Evolutionary conservation across 768 basidiomycete species (phyloP), one percentile per base, ranked within the genome.

Genomic region (Boletus barrowsii): DNA sequence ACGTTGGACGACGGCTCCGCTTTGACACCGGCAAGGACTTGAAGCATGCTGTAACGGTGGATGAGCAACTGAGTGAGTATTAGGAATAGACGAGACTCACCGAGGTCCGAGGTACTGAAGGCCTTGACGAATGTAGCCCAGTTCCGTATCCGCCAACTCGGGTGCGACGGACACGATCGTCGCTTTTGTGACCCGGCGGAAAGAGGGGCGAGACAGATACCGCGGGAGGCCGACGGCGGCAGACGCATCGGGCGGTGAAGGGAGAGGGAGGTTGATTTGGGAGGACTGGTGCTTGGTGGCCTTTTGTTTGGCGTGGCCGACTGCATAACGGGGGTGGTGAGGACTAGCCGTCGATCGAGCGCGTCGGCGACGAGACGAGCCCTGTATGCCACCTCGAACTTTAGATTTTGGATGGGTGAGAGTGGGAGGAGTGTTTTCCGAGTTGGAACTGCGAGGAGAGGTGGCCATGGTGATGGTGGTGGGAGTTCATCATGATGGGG

Each of bases 291-390:
- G 24, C 14, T 42, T 64, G 11, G 40, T 10, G 4, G 57, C 39
- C 53, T 70, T 72, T 10, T 72, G 71, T 50, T 71, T 79, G 18
- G 79, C 75, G 14, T 75, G 74, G 35, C 70, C 70, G 26, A 73
- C 62, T 1, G 65, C 66, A 49, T 73, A 72, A 50, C 72, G 73
- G 10, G 73, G 59, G 24, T 66, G 66, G 29, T 65, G 57, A 2
- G 65, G 51, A 10, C 63, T 64, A 6, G 70, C 69, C 7, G 64
- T 63, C 6, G 61, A 57, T 36, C 73, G 73, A 17, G 66, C 68
- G n/a, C 78, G 74, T 32, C 78, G 73, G 11, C 77, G 75, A 47
- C 70, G 73, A 15, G 72, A 62, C 0, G 72, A 69, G 1, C 59
- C 70, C 22, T 72, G 68, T 5, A 70, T 70, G 35, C 69, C 69